Conservation (phyloP, 2,329 filamentous ascomycete species). For the Claviceps spartinae region DNA sequence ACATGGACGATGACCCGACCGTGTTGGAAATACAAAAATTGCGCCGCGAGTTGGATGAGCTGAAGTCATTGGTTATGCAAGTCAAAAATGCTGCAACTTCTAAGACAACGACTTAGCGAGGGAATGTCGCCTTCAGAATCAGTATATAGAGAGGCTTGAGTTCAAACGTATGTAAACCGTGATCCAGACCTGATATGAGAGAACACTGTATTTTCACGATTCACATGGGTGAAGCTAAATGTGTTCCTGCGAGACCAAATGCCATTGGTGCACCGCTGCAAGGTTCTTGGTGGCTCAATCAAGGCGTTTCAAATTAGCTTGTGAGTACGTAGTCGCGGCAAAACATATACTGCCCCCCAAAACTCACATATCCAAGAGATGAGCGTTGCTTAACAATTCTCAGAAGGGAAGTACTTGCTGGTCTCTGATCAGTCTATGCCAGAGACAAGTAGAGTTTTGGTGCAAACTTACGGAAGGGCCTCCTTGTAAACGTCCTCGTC, state of each 20-base stretch:
- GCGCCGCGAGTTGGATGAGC: conserved; percentile 41
- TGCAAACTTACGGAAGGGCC: conserved; percentile 48
- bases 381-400: neutral
- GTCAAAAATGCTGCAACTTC: conserved; percentile 8
- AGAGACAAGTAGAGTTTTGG: neutral
- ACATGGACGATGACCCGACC: conserved; percentile 66
- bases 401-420: conserved; percentile 16
- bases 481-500: conserved; percentile 62
- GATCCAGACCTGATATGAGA: too few species aligned
- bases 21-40: conserved; percentile 54
- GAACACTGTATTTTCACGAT: neutral
- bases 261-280: neutral
- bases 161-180: too few species aligned
- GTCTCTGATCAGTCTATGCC: neutral
- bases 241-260: neutral
- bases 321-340: neutral
- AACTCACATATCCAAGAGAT: neutral
- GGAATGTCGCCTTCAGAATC: neutral
- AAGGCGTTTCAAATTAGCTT: neutral
- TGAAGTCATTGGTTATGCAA: conserved; percentile 35
- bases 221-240: neutral
- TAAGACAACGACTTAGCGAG: neutral
- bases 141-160: neutral
- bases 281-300: neutral
- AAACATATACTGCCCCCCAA: neutral